phyloP scores from a whole-genome alignment of 169 alveolate genomes.

The Besnoitia besnoiti region DNA sequence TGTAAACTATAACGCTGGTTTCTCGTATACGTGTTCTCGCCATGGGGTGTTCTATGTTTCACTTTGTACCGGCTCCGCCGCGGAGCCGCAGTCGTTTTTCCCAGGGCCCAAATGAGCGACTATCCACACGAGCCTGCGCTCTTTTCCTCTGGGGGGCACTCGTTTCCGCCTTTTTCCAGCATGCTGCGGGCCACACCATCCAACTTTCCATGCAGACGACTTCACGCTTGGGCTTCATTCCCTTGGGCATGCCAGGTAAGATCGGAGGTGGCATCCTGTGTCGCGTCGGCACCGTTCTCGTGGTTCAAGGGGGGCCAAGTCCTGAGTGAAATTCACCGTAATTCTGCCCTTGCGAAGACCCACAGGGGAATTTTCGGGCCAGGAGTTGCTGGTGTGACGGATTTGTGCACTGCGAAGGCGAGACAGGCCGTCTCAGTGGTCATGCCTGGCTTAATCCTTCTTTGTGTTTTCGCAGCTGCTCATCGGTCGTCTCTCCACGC shows the following conservation, averaged over 20 bases:
- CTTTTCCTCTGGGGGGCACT: neutral
- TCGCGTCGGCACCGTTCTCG: neutral
- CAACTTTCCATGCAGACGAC: neutral
- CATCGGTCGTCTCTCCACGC: neutral
- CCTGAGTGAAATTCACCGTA: too few species aligned
- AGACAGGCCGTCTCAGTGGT: too few species aligned
- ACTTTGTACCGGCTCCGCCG: neutral
- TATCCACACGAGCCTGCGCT: neutral
- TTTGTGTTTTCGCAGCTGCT: neutral
- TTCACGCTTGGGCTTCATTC: neutral
- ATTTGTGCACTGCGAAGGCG: too few species aligned
- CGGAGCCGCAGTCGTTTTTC: neutral
- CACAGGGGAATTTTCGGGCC: too few species aligned
- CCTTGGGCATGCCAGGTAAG: conserved; percentile 13
- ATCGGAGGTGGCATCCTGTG: neutral
- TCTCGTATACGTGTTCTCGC: neutral
- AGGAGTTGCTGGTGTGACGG: too few species aligned
- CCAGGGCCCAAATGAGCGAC: neutral
- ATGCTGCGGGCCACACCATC: conserved; percentile 20
- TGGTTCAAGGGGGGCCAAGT: too few species aligned
- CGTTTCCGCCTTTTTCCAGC: neutral
- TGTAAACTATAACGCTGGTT: neutral
- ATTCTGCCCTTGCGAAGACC: too few species aligned
- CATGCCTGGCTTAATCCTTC: too few species aligned
- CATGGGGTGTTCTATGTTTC: neutral